Base-by-base conservation (phyloP, 225 moss, liverwort and hornwort species). In the Neckera pumila region DNA sequence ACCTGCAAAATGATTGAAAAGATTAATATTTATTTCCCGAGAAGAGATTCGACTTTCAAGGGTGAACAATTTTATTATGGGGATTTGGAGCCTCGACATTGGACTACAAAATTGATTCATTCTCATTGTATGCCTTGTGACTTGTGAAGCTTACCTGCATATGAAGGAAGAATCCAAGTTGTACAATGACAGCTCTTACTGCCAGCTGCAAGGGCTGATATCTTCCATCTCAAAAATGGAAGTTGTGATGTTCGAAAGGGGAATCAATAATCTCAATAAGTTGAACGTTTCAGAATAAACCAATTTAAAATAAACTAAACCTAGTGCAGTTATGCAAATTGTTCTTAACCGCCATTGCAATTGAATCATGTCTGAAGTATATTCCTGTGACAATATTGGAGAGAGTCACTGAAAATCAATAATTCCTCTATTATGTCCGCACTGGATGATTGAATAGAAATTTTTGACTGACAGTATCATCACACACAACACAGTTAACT, bases 201-300 rank as follows among this genome's bases (percentile, higher is more conserved):
- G 91, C 96, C 89, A 97, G 97, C 95, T 86, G 97, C 97, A 6
- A 97, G 51, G 42, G 97, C 97, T 58, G 97, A 97, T 89, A 93
- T 93, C 89, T 97, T 95, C 97, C 95, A 96, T 71, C 97, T 92
- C 88, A 95, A 56, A 40, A 96, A 91, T 22, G 95, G 97, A 81
- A 96, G 40, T 94, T 96, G 93, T 30, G 73, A 53, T 53, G 27
- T 79, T 86, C 56, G 69, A 42, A 42, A 76, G n/a, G 11, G 58
- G 58, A 58, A 86, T 58, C 63, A 69, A 66, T 23, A 73, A 54
- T 56, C 64, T 65, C 25, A 77, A 69, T 58, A 13, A 77, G 49
- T 69, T n/a, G 28, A 80, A 79, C 9, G 15, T 30, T 54, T 74
- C 43, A n/a, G 62, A 63, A 9, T 58, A 19, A 59, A 40, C 31